Evolutionary conservation across 345 rosid species (phyloP).

Genomic region (Alliaria petiolata): DNA sequence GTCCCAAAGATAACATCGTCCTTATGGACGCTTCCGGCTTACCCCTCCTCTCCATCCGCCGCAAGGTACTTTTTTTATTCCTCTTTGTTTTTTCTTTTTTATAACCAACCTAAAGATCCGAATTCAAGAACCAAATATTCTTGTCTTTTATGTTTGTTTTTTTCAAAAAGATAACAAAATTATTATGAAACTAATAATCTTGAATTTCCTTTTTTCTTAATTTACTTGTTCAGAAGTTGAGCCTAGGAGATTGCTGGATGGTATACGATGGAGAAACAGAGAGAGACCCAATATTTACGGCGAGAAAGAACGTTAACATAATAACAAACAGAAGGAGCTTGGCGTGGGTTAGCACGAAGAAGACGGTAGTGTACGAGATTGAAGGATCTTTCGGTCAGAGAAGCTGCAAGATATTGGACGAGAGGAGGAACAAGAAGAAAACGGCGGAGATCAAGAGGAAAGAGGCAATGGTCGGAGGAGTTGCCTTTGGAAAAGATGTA

Average conservation of each 20-base stretch:
- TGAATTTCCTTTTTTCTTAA: not conserved
- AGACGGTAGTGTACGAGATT: constrained; percentile 47
- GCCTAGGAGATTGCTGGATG: constrained; percentile 73
- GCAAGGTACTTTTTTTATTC: constrained; percentile 56
- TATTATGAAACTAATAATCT: not conserved
- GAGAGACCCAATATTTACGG: constrained; percentile 48
- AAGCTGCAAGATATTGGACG: constrained; percentile 63
- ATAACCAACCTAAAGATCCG: not conserved
- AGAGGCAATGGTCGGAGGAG: constrained; percentile 65
- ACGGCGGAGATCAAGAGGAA: constrained; percentile 59
- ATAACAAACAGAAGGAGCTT: constrained; percentile 45
- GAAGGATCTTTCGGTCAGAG: constrained; percentile 77
- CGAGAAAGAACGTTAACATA: constrained; percentile 50
- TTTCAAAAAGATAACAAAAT: too few relatives aligned
- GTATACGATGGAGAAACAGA: constrained; percentile 75
- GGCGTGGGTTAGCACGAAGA: constrained; percentile 43
- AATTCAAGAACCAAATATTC: not conserved
- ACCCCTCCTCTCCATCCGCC: constrained; percentile 92
- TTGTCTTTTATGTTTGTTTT: too few relatives aligned
- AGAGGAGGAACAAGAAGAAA: constrained; percentile 37
- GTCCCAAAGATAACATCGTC: constrained; percentile 51
- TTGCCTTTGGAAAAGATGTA: constrained; percentile 65
- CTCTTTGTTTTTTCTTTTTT: not conserved
- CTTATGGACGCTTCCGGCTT: constrained; percentile 90
- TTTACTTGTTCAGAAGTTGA: constrained; percentile 48